Conservation (phyloP, 2,329 filamentous ascomycete species). For the Microsporum ferrugineum region DNA sequence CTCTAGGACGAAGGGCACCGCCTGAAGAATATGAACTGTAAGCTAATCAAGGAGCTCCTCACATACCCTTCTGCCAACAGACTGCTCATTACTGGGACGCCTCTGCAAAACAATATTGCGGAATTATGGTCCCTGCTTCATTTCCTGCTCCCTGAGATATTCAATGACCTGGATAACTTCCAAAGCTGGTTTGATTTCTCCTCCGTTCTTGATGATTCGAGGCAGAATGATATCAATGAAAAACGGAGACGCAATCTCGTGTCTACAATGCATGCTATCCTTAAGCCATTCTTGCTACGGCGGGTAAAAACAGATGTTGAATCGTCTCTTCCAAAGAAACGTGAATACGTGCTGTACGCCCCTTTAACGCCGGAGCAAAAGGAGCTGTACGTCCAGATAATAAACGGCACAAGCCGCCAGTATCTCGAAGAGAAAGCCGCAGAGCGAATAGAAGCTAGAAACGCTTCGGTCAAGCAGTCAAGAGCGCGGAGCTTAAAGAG, state of each 20-base stretch:
- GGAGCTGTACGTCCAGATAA: constrained; percentile 75
- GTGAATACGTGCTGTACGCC: constrained; percentile 90
- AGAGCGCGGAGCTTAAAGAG: constrained; percentile 46
- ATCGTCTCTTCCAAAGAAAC: constrained; percentile 81
- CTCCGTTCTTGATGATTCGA: constrained; percentile 71
- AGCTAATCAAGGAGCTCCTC: constrained; percentile 76
- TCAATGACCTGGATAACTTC: constrained; percentile 85
- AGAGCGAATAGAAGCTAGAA: constrained; percentile 36
- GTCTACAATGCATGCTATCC: constrained; percentile 79
- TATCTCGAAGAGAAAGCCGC: constrained; percentile 42
- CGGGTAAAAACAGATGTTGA: constrained; percentile 91
- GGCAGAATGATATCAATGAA: constrained; percentile 67
- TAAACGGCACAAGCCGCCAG: constrained; percentile 58
- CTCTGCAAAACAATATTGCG: constrained; percentile 86
- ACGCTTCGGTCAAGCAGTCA: constrained; percentile 17
- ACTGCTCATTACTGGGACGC: constrained; percentile 86
- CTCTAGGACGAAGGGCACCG: constrained; percentile 81
- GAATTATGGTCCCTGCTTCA: constrained; percentile 93
- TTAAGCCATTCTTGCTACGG: constrained; percentile 81
- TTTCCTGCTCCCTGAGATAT: constrained; percentile 84
- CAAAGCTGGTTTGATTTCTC: constrained; percentile 97
- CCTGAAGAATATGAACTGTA: constrained; percentile 92
- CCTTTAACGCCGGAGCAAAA: constrained; percentile 85
- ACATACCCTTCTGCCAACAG: constrained; percentile 83
- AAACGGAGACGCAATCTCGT: constrained; percentile 66